Evolutionary conservation across 495 filamentous ascomycete species (phyloP).

Genomic region (Hypoxylon cercidicola): DNA sequence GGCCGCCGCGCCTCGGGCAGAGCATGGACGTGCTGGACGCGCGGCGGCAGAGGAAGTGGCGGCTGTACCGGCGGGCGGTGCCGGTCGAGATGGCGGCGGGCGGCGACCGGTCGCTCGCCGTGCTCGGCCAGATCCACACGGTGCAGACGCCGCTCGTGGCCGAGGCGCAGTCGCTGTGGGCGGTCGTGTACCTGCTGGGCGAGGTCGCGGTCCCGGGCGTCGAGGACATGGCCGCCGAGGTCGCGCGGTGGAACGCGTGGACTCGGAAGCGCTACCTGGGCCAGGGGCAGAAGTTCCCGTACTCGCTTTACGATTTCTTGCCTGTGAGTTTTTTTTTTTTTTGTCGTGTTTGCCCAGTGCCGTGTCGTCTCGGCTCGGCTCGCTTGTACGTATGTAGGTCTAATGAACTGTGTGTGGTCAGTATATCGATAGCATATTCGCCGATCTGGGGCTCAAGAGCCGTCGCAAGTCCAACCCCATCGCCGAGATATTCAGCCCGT

Average conservation of each 20-base stretch:
- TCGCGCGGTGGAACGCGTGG: conserved; percentile 53
- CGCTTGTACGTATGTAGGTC: no score
- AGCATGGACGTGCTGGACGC: conserved; percentile 7
- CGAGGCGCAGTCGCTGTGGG: conserved; percentile 49
- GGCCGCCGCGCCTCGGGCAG: conserved; percentile 9
- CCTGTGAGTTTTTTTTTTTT: conserved; percentile 38
- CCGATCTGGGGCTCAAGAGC: conserved; percentile 21
- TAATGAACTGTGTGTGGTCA: no score
- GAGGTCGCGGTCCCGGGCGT: conserved; percentile 42
- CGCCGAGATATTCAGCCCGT: conserved; percentile 29
- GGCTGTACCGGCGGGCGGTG: conserved; percentile 39
- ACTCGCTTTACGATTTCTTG: conserved; percentile 43
- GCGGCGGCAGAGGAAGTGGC: conserved; percentile 34
- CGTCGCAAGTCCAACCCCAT: conserved; percentile 28
- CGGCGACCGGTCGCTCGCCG: conserved; percentile 44
- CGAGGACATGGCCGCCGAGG: conserved; percentile 46
- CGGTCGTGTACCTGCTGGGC: conserved; percentile 43
- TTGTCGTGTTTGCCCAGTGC: no score
- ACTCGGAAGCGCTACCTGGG: conserved; percentile 51
- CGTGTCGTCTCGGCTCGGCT: no score
- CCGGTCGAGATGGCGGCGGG: conserved; percentile 33
- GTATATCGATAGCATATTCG: conserved; percentile 40
- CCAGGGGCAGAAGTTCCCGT: conserved; percentile 40
- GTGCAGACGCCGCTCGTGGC: conserved; percentile 44
- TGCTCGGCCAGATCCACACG: conserved; percentile 50